These are phyloP conservation scores for Diplosphaera chodatii DNA, from an alignment of 139 green algal genomes.

Conservation along the genomic window DNA sequence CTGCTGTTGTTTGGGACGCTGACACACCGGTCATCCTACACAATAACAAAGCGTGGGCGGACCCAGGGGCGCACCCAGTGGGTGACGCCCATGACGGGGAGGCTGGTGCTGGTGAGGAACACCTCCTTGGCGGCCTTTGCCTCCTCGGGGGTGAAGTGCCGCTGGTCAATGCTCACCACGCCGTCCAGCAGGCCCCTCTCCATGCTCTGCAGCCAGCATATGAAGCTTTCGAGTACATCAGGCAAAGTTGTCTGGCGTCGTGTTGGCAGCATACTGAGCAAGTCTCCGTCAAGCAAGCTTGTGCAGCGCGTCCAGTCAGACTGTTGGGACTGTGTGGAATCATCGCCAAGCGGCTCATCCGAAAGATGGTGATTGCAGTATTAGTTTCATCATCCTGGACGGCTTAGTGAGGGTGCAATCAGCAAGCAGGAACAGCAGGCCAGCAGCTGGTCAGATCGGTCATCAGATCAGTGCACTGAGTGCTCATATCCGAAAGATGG, in stretches of 20 bases:
- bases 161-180: conserved; percentile 21
- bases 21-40: too few species aligned
- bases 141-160: conserved; percentile 33
- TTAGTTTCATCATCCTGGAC: conserved; percentile 11
- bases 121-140: conserved; percentile 37
- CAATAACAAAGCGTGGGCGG: too few species aligned
- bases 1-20: too few species aligned
- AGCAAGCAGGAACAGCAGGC: too few species aligned
- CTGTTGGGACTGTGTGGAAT: conserved; percentile 21
- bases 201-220: conserved; percentile 1
- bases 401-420: not conserved
- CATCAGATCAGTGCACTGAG: not conserved
- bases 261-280: too few species aligned
- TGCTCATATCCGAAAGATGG: not conserved
- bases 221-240: too few species aligned
- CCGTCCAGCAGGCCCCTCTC: conserved; percentile 11
- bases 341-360: conserved; percentile 20
- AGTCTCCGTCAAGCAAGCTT: not conserved
- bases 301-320: not conserved
- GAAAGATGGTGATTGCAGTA: conserved; percentile 45
- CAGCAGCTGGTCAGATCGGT: not conserved
- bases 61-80: too few species aligned
- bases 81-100: not conserved
- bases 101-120: conserved; percentile 31
- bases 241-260: too few species aligned